Conservation (phyloP, 257 asterid genomes). For the Nicotiana paniculata region DNA sequence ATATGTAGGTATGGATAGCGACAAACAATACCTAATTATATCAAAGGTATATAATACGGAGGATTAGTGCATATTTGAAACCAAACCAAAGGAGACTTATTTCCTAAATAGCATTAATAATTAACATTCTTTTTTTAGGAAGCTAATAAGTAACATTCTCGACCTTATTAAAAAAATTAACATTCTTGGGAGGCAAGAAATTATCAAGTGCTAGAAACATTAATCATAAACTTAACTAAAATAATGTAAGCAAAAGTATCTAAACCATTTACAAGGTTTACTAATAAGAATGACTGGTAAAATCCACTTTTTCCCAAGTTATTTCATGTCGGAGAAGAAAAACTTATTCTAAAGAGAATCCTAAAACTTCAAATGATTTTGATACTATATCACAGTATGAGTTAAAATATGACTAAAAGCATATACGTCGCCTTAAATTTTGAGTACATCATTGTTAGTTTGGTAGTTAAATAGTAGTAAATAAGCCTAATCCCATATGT, state of each 20-base stretch:
- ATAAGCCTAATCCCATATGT: too few species aligned
- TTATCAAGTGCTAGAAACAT: not conserved
- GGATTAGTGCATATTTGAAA: not conserved
- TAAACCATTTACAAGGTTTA: not conserved
- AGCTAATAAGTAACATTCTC: too few species aligned
- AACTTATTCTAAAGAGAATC: not conserved
- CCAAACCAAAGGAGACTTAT: not conserved
- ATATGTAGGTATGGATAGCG: not conserved
- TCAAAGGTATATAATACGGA: not conserved
- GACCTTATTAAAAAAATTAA: not conserved
- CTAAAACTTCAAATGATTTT: not conserved
- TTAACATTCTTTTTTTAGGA: not conserved
- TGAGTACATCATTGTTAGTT: not conserved
- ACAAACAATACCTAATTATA: not conserved
- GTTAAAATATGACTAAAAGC: not conserved
- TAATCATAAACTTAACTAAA: not conserved
- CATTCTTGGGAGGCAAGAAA: not conserved
- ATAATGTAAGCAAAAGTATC: not conserved
- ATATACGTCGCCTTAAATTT: not conserved
- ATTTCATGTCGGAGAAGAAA: not conserved
- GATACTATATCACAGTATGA: not conserved
- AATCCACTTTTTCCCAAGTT: not conserved
- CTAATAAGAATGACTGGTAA: not conserved
- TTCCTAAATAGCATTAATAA: not conserved
- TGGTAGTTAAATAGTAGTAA: too few species aligned